Evolutionary conservation across 202 grass and related monocot species (phyloP).

Genomic region (Zizania palustris): DNA sequence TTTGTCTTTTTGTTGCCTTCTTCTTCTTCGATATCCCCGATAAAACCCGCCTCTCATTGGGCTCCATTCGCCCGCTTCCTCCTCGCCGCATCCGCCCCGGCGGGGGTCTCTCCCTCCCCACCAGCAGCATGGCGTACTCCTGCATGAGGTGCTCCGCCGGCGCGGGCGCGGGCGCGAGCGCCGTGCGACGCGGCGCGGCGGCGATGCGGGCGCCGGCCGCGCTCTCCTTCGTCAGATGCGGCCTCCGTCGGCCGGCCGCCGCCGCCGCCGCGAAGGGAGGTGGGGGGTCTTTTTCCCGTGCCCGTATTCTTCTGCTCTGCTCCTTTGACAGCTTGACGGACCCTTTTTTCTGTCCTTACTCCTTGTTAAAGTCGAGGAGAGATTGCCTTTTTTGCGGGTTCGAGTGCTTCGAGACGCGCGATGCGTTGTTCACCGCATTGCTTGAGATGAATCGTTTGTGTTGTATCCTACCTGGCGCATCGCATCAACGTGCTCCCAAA

Average conservation of each 20-base stretch:
- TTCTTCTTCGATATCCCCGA: conserved; percentile 45
- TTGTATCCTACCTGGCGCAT: not conserved
- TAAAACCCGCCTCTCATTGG: conserved; percentile 28
- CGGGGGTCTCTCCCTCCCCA: conserved; percentile 1
- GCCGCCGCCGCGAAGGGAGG: conserved; percentile 46
- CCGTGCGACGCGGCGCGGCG: not conserved
- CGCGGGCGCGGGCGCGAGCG: not conserved
- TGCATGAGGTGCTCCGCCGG: conserved; percentile 52
- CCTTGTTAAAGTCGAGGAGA: not conserved
- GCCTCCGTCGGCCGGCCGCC: conserved; percentile 25
- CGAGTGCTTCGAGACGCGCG: too few relatives aligned
- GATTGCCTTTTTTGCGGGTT: not conserved
- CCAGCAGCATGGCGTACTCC: conserved; percentile 50
- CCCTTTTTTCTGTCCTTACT: not conserved
- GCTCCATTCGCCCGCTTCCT: not conserved
- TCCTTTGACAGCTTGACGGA: too few relatives aligned
- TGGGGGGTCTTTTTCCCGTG: not conserved
- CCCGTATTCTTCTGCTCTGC: not conserved
- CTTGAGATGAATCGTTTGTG: not conserved
- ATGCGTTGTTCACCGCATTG: not conserved
- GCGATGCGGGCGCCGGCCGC: not conserved
- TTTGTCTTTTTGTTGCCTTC: not conserved
- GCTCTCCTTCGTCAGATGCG: conserved; percentile 45
- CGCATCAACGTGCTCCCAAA: not conserved
- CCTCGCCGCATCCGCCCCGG: not conserved